Percentiles rank a stretch among this genome's conserved stretches.
Evolutionary conservation across 768 basidiomycete species (phyloP).

Genomic region (Mycena epipterygia): DNA sequence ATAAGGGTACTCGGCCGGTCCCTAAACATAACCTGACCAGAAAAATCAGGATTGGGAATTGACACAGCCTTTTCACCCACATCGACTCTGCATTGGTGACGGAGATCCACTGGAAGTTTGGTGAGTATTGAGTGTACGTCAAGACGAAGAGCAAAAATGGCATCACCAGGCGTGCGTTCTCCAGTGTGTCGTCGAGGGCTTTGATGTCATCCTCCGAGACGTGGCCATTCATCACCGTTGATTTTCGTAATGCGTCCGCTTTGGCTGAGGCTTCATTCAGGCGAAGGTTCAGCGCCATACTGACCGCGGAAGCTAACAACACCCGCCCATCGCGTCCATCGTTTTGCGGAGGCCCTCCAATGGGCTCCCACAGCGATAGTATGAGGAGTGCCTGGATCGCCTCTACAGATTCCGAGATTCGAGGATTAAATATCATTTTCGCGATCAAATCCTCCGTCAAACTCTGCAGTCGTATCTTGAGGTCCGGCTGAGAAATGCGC

Average conservation of each 20-base stretch:
- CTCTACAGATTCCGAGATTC: slow-evolving; percentile 51
- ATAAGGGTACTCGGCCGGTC: slow-evolving; percentile 53
- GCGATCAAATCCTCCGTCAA: slow-evolving; percentile 55
- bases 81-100: slow-evolving; percentile 51
- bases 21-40: slow-evolving; percentile 50
- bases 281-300: slow-evolving; percentile 58
- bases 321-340: slow-evolving; percentile 51
- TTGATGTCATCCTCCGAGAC: slow-evolving; percentile 39
- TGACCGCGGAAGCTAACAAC: slow-evolving; percentile 54
- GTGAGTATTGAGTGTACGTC: too few species aligned
- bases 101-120: slow-evolving; percentile 48
- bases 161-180: slow-evolving; percentile 55
- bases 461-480: slow-evolving; percentile 34
- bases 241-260: not conserved
- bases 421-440: slow-evolving; percentile 54
- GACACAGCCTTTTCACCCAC: slow-evolving; percentile 40
- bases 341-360: slow-evolving; percentile 27
- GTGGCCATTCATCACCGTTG: slow-evolving; percentile 3
- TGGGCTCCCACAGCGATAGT: slow-evolving; percentile 55
- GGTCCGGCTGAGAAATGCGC: slow-evolving; percentile 45
- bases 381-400: slow-evolving; percentile 55
- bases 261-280: slow-evolving; percentile 49
- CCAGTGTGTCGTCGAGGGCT: slow-evolving; percentile 48
- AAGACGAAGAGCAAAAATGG: not conserved
- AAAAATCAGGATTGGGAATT: too few species aligned